phyloP scores from a whole-genome alignment of 1,139 yeast species.

The Debaryomycetaceae sp. region DNA sequence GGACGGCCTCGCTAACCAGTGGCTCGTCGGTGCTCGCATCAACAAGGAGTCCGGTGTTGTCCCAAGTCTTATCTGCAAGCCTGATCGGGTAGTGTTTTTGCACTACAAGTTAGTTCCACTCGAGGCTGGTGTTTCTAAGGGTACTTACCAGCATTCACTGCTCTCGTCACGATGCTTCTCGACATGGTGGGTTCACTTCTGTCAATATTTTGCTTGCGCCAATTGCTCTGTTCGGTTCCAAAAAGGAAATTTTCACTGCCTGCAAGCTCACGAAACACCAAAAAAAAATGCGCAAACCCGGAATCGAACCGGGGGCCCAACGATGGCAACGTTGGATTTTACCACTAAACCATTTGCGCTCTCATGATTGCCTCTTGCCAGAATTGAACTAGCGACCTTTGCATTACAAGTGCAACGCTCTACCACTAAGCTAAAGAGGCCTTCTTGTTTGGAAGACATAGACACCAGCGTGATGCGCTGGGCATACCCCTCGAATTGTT shows the following conservation, averaged over 20 bases:
- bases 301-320: constrained; percentile 16
- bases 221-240: background rate
- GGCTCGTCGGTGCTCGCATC: constrained; percentile 40
- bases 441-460: background rate
- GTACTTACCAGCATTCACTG: constrained; percentile 43
- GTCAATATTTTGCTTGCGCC: background rate
- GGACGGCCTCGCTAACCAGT: constrained; percentile 22
- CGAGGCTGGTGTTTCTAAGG: constrained; percentile 10
- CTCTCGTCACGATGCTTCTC: constrained; percentile 37
- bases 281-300: constrained; percentile 14
- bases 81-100: constrained; percentile 68
- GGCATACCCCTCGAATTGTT: too few species aligned
- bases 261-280: background rate
- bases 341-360: constrained; percentile 15
- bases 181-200: constrained; percentile 20
- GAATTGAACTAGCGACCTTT: constrained; percentile 94
- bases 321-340: constrained; percentile 15
- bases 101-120: constrained; percentile 27
- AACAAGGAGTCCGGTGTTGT: constrained; percentile 83
- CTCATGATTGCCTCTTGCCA: constrained; percentile 39
- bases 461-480: too few species aligned
- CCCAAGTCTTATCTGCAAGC: constrained; percentile 88
- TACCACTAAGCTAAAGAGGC: constrained; percentile 93
- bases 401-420: constrained; percentile 96
- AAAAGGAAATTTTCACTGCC: background rate